phyloP scores from a whole-genome alignment of 306 rosid genomes.

The Pterocarpus macrocarpus region DNA sequence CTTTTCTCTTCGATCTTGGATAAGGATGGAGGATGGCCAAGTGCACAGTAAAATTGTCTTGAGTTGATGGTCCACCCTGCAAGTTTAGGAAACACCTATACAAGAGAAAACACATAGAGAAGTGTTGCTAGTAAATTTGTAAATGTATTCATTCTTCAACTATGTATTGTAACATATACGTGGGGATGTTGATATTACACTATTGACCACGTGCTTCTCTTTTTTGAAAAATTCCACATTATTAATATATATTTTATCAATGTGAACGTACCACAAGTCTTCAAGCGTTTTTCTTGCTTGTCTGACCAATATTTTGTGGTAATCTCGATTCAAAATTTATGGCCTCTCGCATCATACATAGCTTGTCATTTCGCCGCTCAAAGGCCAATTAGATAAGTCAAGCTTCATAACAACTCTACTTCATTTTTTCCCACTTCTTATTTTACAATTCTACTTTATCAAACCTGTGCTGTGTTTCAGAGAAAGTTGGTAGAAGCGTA shows the following conservation, averaged over 20 bases:
- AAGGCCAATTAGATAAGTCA: neutral
- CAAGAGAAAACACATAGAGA: neutral
- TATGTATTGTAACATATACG: neutral
- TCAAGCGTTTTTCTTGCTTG: conserved; percentile 7
- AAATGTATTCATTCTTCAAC: conserved; percentile 23
- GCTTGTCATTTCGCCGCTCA: neutral
- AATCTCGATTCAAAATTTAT: neutral
- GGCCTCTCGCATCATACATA: neutral
- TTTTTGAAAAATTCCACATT: neutral
- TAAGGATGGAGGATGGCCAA: conserved; percentile 78
- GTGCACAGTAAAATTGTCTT: conserved; percentile 67
- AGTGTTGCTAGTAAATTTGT: neutral
- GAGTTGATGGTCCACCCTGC: conserved; percentile 37
- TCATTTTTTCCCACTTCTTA: too few species aligned
- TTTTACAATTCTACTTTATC: neutral
- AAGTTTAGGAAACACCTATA: neutral
- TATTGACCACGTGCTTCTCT: too few species aligned
- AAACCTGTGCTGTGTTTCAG: neutral
- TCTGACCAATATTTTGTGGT: neutral
- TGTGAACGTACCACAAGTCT: neutral
- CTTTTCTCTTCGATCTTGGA: conserved; percentile 77
- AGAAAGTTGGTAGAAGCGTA: neutral
- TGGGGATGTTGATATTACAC: neutral
- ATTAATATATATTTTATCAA: neutral
- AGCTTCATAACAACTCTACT: neutral